Percentiles rank a stretch among this genome's conserved stretches.
Conservation (phyloP, 495 filamentous ascomycete species). For the Penicillium ochrochloron region DNA sequence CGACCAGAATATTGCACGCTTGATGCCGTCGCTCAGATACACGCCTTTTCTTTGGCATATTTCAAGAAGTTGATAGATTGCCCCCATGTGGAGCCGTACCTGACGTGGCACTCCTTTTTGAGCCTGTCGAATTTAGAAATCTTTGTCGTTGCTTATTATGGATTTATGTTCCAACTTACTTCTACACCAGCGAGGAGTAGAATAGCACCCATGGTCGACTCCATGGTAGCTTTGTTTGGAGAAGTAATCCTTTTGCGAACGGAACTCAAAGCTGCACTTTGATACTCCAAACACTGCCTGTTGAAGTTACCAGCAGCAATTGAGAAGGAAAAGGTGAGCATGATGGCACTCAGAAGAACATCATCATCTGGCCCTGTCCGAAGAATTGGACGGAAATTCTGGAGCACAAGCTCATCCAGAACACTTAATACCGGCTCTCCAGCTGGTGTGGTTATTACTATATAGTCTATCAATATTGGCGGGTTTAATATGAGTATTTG, state of each 20-base stretch:
- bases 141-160: neutral
- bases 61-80: constrained; percentile 37
- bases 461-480: constrained; percentile 1
- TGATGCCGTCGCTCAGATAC: constrained; percentile 40
- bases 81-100: constrained; percentile 44
- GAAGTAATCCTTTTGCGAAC: constrained; percentile 39
- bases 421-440: constrained; percentile 42
- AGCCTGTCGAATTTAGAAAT: constrained; percentile 28
- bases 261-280: constrained; percentile 33
- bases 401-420: constrained; percentile 39
- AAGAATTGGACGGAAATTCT: constrained; percentile 41
- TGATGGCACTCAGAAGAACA: constrained; percentile 43
- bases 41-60: constrained; percentile 31
- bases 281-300: constrained; percentile 38
- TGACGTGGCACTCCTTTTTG: constrained; percentile 33
- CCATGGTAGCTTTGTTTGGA: constrained; percentile 30
- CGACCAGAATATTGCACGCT: constrained; percentile 48
- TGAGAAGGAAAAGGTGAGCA: constrained; percentile 39
- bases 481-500: neutral
- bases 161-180: constrained; percentile 24
- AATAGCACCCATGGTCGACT: constrained; percentile 46
- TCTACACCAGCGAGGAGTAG: constrained; percentile 42
- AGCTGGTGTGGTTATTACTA: constrained; percentile 24
- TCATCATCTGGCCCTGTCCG: constrained; percentile 34
- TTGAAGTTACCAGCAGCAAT: constrained; percentile 26